Base-by-base conservation (phyloP, 805 yeast species). In the Kuraishia borneana region DNA sequence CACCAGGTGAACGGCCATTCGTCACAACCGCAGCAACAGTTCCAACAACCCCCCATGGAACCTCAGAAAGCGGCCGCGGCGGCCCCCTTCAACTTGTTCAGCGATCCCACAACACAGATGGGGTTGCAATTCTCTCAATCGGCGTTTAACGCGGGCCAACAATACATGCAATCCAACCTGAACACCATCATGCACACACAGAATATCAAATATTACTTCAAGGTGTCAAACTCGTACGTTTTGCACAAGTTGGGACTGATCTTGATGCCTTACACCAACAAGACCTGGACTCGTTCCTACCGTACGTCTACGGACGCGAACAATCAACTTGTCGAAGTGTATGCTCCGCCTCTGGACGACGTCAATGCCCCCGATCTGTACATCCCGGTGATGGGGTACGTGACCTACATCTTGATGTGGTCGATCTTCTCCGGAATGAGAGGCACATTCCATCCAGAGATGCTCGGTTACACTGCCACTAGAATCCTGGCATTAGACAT, bases 331-430 rank as follows among this genome's bases (percentile, higher is more conserved):
- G 52, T 50, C 16, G 69, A 62, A 28, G 39, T 44, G 16, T 84
- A 67, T 54, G 78, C 84, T 2, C 75, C 83, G 8, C 96, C 99
- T 12, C 58, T 70, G 31, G 83, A 82, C 40, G 98, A 92, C 53
- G 67, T 80, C 38, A 92, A 94, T 50, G 94, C 97, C 0, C 98
- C 98, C 2, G 99, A 92, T 54, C 69, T 92, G 63, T 92, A 92
- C 56, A 83, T 92, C 36, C 99, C 99, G 5, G 58, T 83, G 40
- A 92, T 94, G 96, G 83, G 96, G 2, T 72, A 82, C 47, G 73
- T 85, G 33, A 85, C 97, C 1, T 88, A 88, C 50, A 78, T 89
- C 33, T 61, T 92, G 39, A 66, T 84, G 25, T 76, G 89, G 71
- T 89, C 95, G 2, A 68, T 82, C 17, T 69, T 82, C 42, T 82